Base-by-base conservation (phyloP, 495 filamentous ascomycete genomes). In the Aspergillus sclerotioniger region DNA sequence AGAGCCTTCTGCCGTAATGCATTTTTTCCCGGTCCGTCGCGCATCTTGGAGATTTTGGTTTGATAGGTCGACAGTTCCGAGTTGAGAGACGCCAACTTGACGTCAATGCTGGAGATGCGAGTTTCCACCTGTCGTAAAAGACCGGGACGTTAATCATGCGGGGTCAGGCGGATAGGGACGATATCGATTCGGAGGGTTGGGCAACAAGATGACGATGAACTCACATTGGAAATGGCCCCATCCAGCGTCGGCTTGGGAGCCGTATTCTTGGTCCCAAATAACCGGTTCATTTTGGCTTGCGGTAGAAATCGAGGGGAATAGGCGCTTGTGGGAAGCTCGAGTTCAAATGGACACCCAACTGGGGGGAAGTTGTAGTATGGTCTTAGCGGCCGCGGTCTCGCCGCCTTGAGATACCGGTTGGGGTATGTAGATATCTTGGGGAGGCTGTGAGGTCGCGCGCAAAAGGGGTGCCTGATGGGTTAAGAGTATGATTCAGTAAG, bases 1-100 rank as follows among this genome's bases (percentile, higher is more conserved):
- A 97, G 85, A 1, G 94, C 94, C 67, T 98, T 98, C 69, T 95
- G 86, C 62, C 92, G 92, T 31, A 99, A 82, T 8, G 94, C 94
- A 7, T 82, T 87, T 65, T 99, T 98, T 56, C 93, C 95, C 0
- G 95, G 94, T 0, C 94, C 94, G 60, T 97, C 92, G 64, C 94
- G 90, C 91, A 97, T 96, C 72, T 96, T 95, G 64, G 85, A 64
- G 51, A 99, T 85, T 62, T 92, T 91, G 56, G 84, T 71, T 72
- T 98, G 92, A 81, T 96, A 96, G 31, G 87, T 86, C 3, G 84
- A 79, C 6, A 99, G 90, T 74, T 99, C 94, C 58, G 88, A 86
- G 76, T 94, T 97, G 19, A 98, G 83, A 54, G 89, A 87, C 21
- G 92, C 85, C 58, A 98, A 90, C 71, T 97, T 96, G 50, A 97